Percentiles rank a stretch among this genome's conserved stretches.
Evolutionary conservation across 768 basidiomycete genomes (phyloP).

Genomic region (Psilocybe azurescens): DNA sequence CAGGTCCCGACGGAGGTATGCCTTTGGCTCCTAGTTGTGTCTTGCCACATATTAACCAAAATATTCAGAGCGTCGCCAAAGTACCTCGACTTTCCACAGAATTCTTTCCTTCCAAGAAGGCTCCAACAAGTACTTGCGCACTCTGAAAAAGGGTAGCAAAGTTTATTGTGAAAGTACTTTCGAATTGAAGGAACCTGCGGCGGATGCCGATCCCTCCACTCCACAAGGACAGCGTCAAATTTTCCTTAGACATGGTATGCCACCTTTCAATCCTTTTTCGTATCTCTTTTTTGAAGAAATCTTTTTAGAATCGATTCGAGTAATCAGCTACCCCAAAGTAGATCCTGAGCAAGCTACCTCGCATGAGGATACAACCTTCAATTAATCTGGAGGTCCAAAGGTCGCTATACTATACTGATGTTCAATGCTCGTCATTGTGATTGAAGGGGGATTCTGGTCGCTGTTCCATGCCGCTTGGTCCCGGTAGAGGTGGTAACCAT

Average conservation of each 20-base stretch:
- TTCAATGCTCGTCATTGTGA: constrained; percentile 18
- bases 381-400: not conserved
- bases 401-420: not conserved
- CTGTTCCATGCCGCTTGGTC: constrained; percentile 32
- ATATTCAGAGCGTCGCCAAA: constrained; percentile 51
- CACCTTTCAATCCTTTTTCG: not conserved
- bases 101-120: constrained; percentile 72
- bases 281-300: not conserved
- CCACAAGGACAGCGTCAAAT: constrained; percentile 82
- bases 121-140: constrained; percentile 68
- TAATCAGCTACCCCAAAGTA: constrained; percentile 44
- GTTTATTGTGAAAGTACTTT: constrained; percentile 85
- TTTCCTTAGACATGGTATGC: constrained; percentile 78
- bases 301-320: constrained; percentile 56
- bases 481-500: constrained; percentile 37
- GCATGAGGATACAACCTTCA: not conserved
- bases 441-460: constrained; percentile 46
- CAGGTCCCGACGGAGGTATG: constrained; percentile 64
- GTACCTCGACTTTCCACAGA: constrained; percentile 75
- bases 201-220: constrained; percentile 65
- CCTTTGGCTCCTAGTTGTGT: constrained; percentile 24
- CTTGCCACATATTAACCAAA: not conserved
- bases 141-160: constrained; percentile 68
- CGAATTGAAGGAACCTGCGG: constrained; percentile 76
- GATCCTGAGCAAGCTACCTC: constrained; percentile 7